These are phyloP conservation scores for Nyctanthes arbortristis DNA, from an alignment of 257 asterid genomes.

Conservation along the genomic window DNA sequence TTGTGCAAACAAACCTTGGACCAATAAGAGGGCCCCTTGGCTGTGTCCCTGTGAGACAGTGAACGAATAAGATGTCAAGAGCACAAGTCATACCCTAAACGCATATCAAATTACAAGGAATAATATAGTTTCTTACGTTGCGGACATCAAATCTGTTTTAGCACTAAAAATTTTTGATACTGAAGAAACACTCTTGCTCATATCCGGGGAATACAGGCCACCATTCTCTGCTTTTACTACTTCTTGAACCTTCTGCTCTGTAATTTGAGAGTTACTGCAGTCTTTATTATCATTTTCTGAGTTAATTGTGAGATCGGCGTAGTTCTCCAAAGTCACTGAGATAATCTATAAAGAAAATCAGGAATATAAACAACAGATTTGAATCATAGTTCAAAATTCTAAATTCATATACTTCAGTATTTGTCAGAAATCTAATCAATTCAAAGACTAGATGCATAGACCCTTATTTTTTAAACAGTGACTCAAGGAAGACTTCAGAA, in stretches of 20 bases:
- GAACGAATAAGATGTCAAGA: conserved; percentile 18
- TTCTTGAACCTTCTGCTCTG: conserved; percentile 33
- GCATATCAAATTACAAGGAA: background rate
- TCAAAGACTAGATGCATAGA: background rate
- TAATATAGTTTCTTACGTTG: conserved; percentile 31
- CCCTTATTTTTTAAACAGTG: background rate
- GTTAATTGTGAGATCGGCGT: conserved; percentile 29
- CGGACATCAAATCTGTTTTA: conserved; percentile 29
- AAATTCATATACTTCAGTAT: background rate
- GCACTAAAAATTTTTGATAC: conserved; percentile 23
- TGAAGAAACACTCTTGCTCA: conserved; percentile 35
- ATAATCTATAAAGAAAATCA: conserved; percentile 36
- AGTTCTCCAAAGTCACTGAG: conserved; percentile 52
- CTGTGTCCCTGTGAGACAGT: conserved; percentile 35
- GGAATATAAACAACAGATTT: background rate
- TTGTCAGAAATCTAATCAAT: background rate
- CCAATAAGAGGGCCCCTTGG: conserved; percentile 48
- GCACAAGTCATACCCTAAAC: background rate
- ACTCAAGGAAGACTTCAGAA: background rate
- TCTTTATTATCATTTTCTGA: conserved; percentile 27
- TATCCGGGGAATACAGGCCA: conserved; percentile 36
- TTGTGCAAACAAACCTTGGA: conserved; percentile 45
- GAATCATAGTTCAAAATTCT: background rate
- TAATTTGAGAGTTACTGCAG: conserved; percentile 13
- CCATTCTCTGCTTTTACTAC: conserved; percentile 33